Base-by-base conservation (phyloP, 1,284 basidiomycete genomes). In the Cerioporus squamosus region DNA sequence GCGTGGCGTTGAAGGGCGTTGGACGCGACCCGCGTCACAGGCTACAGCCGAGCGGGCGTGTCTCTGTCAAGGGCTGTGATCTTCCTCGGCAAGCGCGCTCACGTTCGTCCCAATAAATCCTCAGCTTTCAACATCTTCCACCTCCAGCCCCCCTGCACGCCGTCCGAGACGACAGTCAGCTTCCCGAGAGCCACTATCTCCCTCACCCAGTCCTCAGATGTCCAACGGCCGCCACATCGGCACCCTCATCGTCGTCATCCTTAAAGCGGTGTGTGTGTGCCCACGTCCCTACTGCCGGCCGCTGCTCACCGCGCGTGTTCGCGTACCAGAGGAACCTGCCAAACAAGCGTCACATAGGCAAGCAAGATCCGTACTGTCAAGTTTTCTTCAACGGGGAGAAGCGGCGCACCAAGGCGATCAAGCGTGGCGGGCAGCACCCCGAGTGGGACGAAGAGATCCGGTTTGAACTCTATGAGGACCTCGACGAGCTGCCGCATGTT, bases 401-500 rank as follows among this genome's bases (percentile, higher is more conserved):
- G 70, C 86, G 88, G 55, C 84, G 90, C 50, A 96, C 97, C 29
- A 92, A 92, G 74, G 87, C 95, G 8, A 93, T 98, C 75, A 96
- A 94, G 72, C 90, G 95, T 39, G 97, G 97, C 52, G 97, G 97
- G 4, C 97, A 99, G 74, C 95, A 97, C 74, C 97, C 97, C 8
- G 93, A 94, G 74, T 99, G 97, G 97, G 97, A 99, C 73, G 95
- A 97, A 70, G 97, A 99, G 77, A 82, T 99, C 65, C 90, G 97
- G 45, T 99, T 99, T 75, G 90, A 91, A 31, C 81, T 99, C 59
- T 86, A 83, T 66, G 94, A 97, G 69, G 77, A 83, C 20, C 85
- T 91, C 53, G 88, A 90, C 67, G 80, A 85, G 8, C 73, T 87
- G 24, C 78, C 81, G 24, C 76, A 81, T 51, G 78, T 81, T 39